Evolutionary conservation across 345 rosid species (phyloP).

Genomic region (Triadica sebifera): DNA sequence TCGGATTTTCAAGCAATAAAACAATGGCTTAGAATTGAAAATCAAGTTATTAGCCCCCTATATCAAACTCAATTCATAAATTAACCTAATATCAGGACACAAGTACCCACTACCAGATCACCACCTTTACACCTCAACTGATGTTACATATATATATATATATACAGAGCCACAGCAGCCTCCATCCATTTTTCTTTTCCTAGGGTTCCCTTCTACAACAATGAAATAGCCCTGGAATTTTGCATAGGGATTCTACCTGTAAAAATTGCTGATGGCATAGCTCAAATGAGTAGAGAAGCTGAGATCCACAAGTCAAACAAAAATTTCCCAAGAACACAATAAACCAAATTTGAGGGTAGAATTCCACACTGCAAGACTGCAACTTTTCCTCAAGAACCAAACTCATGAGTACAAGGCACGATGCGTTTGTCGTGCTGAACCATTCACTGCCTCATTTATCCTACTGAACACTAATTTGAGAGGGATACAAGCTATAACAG

Average conservation of each 20-base stretch:
- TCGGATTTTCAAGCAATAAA: not conserved
- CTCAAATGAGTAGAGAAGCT: not conserved
- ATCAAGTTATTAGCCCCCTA: constrained; percentile 4
- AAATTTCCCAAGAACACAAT: not conserved
- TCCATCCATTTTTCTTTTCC: not conserved
- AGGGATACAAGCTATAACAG: constrained; percentile 80
- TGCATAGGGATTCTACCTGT: not conserved
- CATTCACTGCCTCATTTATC: constrained; percentile 77
- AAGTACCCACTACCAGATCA: constrained; percentile 11
- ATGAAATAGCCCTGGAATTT: not conserved
- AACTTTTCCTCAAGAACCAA: not conserved
- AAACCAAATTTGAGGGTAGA: constrained; percentile 1
- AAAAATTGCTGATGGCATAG: not conserved
- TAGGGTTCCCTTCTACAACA: not conserved
- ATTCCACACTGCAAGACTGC: constrained; percentile 6
- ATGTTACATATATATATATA: constrained; percentile 26
- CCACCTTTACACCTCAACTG: constrained; percentile 28
- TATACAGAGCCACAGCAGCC: constrained; percentile 18
- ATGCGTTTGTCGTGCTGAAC: constrained; percentile 36
- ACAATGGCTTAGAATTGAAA: constrained; percentile 13
- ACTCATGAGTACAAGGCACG: constrained; percentile 19
- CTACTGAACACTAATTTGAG: constrained; percentile 86
- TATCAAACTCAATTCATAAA: constrained; percentile 10
- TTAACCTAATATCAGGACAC: constrained; percentile 15
- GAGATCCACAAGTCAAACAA: not conserved